Conservation (phyloP, 768 basidiomycete genomes). For the Termitomyces sp. region DNA sequence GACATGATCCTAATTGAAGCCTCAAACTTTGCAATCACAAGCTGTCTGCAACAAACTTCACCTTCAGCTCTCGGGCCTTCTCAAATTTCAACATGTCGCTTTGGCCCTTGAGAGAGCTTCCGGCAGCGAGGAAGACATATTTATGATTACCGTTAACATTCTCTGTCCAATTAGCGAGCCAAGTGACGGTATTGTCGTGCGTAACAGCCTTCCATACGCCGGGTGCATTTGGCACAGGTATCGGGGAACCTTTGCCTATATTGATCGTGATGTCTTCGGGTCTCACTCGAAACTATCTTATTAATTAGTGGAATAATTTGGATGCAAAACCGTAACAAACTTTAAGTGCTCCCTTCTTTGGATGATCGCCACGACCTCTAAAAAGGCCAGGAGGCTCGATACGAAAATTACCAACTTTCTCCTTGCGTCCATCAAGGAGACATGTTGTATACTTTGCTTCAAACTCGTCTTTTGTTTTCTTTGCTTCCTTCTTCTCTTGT, state of each 20-base stretch:
- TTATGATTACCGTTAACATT: constrained; percentile 95
- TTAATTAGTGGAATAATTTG: constrained; percentile 1
- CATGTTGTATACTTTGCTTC: constrained; percentile 86
- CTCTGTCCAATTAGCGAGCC: constrained; percentile 99
- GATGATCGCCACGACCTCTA: constrained; percentile 96
- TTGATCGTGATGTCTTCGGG: constrained; percentile 97
- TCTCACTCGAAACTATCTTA: constrained; percentile 67
- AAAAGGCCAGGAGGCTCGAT: constrained; percentile 99
- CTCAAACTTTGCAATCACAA: neutral
- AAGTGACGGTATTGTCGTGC: constrained; percentile 96
- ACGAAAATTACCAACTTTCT: constrained; percentile 97
- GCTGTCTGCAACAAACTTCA: constrained; percentile 23
- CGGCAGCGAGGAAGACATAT: constrained; percentile 98
- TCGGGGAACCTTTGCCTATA: constrained; percentile 69
- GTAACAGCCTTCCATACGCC: constrained; percentile 87
- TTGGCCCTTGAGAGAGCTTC: constrained; percentile 95
- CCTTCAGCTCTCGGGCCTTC: constrained; percentile 95
- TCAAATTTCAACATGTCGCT: constrained; percentile 98
- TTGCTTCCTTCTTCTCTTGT: constrained; percentile 88
- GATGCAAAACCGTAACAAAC: constrained; percentile 33
- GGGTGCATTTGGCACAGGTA: constrained; percentile 87
- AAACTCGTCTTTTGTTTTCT: constrained; percentile 76
- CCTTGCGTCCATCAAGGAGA: constrained; percentile 91
- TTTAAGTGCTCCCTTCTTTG: constrained; percentile 94
- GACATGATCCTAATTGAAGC: constrained; percentile 68